These are phyloP conservation scores for Arthrobotrys entomopaga DNA, from an alignment of 2,329 filamentous ascomycete genomes.

Conservation along the genomic window DNA sequence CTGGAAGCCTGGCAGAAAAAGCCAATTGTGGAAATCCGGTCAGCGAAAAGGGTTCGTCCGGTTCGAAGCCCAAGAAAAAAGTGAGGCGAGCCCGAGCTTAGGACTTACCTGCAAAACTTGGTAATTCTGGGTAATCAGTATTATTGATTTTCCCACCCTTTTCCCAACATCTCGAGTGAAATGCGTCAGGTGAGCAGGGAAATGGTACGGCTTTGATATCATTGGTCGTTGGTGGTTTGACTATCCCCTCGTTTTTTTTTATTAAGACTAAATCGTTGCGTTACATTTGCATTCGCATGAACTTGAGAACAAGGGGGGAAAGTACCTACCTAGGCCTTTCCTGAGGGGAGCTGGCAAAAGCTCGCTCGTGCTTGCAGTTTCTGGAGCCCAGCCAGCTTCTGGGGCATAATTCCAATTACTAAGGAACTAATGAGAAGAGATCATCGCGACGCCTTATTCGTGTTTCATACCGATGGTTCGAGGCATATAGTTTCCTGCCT, in stretches of 20 bases:
- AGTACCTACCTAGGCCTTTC: slow-evolving; percentile 23
- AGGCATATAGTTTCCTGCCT: slow-evolving; percentile 27
- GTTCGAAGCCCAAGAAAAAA: slow-evolving; percentile 28
- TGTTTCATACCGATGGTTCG: slow-evolving; percentile 37
- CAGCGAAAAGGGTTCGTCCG: slow-evolving; percentile 8
- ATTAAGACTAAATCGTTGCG: slow-evolving; percentile 44
- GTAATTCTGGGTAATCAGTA: slow-evolving; percentile 54
- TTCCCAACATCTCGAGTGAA: slow-evolving; percentile 44
- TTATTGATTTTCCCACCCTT: slow-evolving; percentile 39
- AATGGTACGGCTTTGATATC: slow-evolving; percentile 41
- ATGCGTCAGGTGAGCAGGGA: slow-evolving; percentile 53
- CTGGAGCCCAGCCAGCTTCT: slow-evolving; percentile 10
- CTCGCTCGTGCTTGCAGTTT: slow-evolving; percentile 1
- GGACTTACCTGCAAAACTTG: slow-evolving; percentile 50
- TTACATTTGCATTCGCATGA: slow-evolving; percentile 55
- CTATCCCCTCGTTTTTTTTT: slow-evolving; percentile 40
- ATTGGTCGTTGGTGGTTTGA: slow-evolving; percentile 45
- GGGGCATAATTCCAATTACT: slow-evolving; percentile 39
- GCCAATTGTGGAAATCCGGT: slow-evolving; percentile 34
- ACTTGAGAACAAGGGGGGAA: slow-evolving; percentile 38
- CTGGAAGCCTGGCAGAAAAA: slow-evolving; percentile 46
- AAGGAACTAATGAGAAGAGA: slow-evolving; percentile 28
- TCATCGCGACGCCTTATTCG: slow-evolving; percentile 51
- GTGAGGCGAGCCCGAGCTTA: slow-evolving; percentile 53
- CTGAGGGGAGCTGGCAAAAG: slow-evolving; percentile 5